A percentile compares a stretch with the other conserved stretches of the same genome.
Evolutionary conservation across 2,329 filamentous ascomycete species (phyloP).

Genomic region (Westerdykella aurantiaca): DNA sequence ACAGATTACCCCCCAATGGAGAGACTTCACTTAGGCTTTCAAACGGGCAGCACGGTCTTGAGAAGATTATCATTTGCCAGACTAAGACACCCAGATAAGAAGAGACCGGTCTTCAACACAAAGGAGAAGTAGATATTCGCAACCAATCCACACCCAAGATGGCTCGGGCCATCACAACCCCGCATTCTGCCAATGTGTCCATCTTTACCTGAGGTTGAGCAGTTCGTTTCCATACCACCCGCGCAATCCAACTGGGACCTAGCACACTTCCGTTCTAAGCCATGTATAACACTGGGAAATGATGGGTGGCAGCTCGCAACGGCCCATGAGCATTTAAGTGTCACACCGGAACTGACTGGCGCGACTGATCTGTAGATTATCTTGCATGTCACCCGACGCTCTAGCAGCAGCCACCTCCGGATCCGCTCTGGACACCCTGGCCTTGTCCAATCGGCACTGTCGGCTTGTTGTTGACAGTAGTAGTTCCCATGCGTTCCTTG

Average conservation of each 20-base stretch:
- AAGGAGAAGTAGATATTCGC: conserved; percentile 17
- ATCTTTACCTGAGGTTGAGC: conserved; percentile 9
- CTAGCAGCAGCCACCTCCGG: conserved; percentile 88
- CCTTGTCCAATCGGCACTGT: conserved; percentile 94
- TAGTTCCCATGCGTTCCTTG: conserved; percentile 99
- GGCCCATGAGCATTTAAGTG: conserved; percentile 29
- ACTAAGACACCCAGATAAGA: conserved; percentile 23
- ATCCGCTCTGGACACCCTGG: conserved; percentile 84
- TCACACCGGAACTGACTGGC: conserved; percentile 24
- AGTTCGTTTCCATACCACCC: conserved; percentile 15
- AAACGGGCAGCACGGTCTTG: too few relatives aligned
- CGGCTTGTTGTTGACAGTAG: conserved; percentile 96
- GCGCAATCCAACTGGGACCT: conserved; percentile 24
- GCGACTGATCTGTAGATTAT: conserved; percentile 22
- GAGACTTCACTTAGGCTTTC: too few relatives aligned
- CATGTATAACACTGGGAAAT: conserved; percentile 27
- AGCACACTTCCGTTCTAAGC: conserved; percentile 24
- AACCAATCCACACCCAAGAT: conserved; percentile 10
- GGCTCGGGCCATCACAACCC: conserved; percentile 4
- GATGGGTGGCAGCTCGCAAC: conserved; percentile 17
- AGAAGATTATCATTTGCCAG: conserved; percentile 16
- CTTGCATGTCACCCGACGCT: conserved; percentile 18
- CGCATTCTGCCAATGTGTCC: conserved; percentile 9
- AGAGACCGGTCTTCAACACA: conserved; percentile 25
- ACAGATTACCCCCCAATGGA: too few relatives aligned